Evolutionary conservation across 306 rosid genomes (phyloP), one percentile per base, ranked within the genome.

Genomic region (Fagus crenata): DNA sequence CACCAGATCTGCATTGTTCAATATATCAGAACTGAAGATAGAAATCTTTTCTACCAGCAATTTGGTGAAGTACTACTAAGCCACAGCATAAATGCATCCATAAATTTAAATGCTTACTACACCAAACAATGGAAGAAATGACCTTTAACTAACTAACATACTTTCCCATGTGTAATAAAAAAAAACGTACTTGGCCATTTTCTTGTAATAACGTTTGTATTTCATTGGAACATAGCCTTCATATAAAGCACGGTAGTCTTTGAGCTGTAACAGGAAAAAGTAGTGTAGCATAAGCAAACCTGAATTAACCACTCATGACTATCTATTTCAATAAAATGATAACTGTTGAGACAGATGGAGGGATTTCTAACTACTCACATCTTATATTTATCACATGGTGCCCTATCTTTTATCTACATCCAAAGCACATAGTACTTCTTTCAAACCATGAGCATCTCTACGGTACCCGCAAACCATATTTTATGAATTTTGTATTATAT

Each of bases 211-310:
- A 18, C 76, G 86, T 81, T 90, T 89, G 93, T 89, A 90, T 87
- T 89, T 92, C 98, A 95, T 95, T 43, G 98, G 98, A 71, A 95
- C 93, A 81, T 95, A 90, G 78, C 92, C 86, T 86, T 95, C 97
- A 58, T 95, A 95, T 36, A 81, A 80, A 53, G 95, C 86, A 75
- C 80, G 88, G 63, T 76, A 84, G 72, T 86, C 88, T 81, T 90
- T 95, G 78, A 95, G 88, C 98, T 95, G 92, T 67, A 76, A 85
- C 36, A 76, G 63, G 63, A 75, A 80, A 84, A 82, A 60, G 77
- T 55, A 75, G 73, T 31, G 55, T 76, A 85, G 43, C 42, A 82
- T 83, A 79, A 84, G 89, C 70, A 75, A 67, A 85, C 79, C 64
- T 71, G 55, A 81, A 75, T 43, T 70, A 61, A 75, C 42, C 49